Evolutionary conservation across 2,329 filamentous ascomycete genomes (phyloP), one percentile per base, ranked within the genome.

Genomic region (Thelonectria discophora): DNA sequence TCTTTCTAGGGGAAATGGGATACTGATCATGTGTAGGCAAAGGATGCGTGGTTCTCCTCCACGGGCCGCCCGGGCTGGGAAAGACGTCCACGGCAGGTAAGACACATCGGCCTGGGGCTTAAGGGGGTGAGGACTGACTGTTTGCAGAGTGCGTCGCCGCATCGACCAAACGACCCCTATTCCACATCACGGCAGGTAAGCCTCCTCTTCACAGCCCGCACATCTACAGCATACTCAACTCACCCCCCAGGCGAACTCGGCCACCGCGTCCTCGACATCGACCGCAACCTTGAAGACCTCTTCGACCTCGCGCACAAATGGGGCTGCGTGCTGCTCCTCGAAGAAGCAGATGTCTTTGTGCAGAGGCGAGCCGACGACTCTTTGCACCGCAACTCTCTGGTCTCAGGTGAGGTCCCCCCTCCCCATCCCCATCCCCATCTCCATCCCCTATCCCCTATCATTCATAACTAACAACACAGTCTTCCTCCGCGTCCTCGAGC

Each of bases 401-500:
- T 24, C 6, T 46, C 42, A 13, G 20, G 42, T 46, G 13, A n/a
- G 13, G 42, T 46, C 18, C 42, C 11, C 11, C 18, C 7, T 18
- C 24, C 5, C 12, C 32, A 3, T 7, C 24, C 7, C 24, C 24
- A n/a, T n/a, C n/a, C n/a, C n/a, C n/a, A n/a, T n/a, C n/a, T n/a
- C n/a, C 7, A 30, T 2, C 27, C 8, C 27, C 9, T 10, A 30
- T 10, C 27, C 8, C 27, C 27, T 10, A 30, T 8, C 27, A n/a
- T n/a, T n/a, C n/a, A n/a, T 30, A 30, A 30, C 27, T 7, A 7
- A 7, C 27, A 5, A 2, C 27, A 2, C 18, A 46, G 42, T 46
- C 9, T 80, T 80, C 53, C 69, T 80, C 2, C 71, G 77, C 0
- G 70, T 75, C 0, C 63, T 80, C 1, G 78, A 80, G 50, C 79